Conservation (phyloP, 2,329 filamentous ascomycete genomes). For the Xylaria sp. region DNA sequence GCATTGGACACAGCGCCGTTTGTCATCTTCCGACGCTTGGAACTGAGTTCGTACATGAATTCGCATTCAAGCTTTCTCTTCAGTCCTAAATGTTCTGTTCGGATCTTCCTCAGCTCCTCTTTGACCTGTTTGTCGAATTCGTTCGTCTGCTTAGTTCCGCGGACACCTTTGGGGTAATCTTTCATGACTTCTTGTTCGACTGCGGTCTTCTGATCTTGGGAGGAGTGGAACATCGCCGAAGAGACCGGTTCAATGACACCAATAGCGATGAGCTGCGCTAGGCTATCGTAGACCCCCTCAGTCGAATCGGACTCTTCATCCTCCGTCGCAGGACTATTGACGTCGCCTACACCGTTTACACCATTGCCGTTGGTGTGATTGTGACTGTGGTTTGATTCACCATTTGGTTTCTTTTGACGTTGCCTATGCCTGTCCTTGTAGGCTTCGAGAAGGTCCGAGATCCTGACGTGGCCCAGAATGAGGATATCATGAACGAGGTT, state of each 20-base stretch:
- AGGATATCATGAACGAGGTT: constrained; percentile 76
- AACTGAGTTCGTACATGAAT: constrained; percentile 25
- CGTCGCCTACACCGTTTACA: constrained; percentile 40
- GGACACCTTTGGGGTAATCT: constrained; percentile 56
- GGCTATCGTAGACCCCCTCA: constrained; percentile 51
- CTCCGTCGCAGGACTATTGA: constrained; percentile 30
- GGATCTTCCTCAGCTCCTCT: constrained; percentile 30
- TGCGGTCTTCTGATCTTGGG: constrained; percentile 62
- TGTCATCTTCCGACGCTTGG: constrained; percentile 59
- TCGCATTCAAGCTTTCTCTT: constrained; percentile 34
- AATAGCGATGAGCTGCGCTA: constrained; percentile 60
- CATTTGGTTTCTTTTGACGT: constrained; percentile 29
- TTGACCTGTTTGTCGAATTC: constrained; percentile 51
- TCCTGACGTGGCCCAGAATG: constrained; percentile 74
- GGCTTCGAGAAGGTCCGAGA: constrained; percentile 69
- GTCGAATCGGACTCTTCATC: constrained; percentile 30
- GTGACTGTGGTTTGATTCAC: constrained; percentile 27
- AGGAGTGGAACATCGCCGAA: constrained; percentile 59
- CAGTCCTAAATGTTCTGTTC: constrained; percentile 26
- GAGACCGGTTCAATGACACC: constrained; percentile 70
- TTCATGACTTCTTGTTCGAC: constrained; percentile 66
- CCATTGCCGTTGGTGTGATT: constrained; percentile 39
- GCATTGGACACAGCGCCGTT: constrained; percentile 49
- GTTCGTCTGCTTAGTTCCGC: constrained; percentile 67
- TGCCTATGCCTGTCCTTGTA: constrained; percentile 49